Evolutionary conservation across 2,329 filamentous ascomycete species (phyloP).

Genomic region (Sporothrix luriei): DNA sequence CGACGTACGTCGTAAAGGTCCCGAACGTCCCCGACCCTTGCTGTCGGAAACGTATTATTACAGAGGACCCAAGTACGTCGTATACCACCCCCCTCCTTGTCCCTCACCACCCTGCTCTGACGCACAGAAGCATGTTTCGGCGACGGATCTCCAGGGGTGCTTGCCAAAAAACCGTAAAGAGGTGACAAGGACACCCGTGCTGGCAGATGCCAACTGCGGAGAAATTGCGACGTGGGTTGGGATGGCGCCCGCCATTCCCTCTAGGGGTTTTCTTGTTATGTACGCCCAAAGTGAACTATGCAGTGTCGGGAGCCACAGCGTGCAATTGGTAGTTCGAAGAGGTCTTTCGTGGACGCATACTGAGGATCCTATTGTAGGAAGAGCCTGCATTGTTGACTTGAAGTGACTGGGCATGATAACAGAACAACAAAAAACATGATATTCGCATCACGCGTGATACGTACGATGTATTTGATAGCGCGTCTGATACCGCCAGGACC

Average conservation of each 20-base stretch:
- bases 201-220: too few relatives aligned
- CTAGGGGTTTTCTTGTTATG: background rate
- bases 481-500: background rate
- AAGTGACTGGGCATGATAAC: background rate
- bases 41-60: too few relatives aligned
- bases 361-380: background rate
- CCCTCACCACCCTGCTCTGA: background rate
- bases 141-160: background rate
- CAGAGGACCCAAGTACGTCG: background rate
- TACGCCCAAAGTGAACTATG: too few relatives aligned
- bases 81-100: background rate
- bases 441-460: background rate
- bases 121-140: background rate
- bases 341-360: background rate
- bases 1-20: too few relatives aligned
- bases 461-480: background rate
- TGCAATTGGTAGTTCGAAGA: conserved; percentile 4
- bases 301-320: background rate
- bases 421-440: background rate
- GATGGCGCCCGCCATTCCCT: background rate
- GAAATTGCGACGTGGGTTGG: too few relatives aligned
- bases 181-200: too few relatives aligned
- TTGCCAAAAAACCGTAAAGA: too few relatives aligned
- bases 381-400: background rate
- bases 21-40: too few relatives aligned